Evolutionary conservation across 306 rosid species (phyloP).

Genomic region (Senna tora): DNA sequence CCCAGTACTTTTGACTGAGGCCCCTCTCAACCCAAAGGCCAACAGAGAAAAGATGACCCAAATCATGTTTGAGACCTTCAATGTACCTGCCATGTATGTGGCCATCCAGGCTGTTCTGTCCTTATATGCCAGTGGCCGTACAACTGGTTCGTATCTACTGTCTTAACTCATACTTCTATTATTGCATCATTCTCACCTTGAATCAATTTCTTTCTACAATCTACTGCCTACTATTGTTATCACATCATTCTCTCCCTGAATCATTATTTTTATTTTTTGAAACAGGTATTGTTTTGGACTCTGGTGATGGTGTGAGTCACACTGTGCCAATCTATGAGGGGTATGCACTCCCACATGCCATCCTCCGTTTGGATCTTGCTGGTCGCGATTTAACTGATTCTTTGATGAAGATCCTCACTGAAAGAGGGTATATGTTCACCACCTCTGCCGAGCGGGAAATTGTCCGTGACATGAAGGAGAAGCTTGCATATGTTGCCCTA

Average conservation of each 20-base stretch:
- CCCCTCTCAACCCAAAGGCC: slow-evolving; percentile 85
- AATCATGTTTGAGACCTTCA: slow-evolving; percentile 83
- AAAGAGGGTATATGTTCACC: slow-evolving; percentile 92
- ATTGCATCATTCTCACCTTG: neutral
- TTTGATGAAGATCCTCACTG: slow-evolving; percentile 84
- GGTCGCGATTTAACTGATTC: slow-evolving; percentile 83
- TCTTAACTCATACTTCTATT: neutral
- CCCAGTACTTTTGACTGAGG: slow-evolving; percentile 83
- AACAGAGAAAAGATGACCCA: slow-evolving; percentile 89
- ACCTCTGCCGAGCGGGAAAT: slow-evolving; percentile 93
- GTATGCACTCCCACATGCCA: slow-evolving; percentile 85
- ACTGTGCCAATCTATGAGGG: slow-evolving; percentile 87
- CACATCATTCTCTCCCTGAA: slow-evolving; percentile 6
- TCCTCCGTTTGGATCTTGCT: slow-evolving; percentile 84
- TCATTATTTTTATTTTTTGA: slow-evolving; percentile 10
- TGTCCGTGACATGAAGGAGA: slow-evolving; percentile 93
- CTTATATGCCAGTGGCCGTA: slow-evolving; percentile 84
- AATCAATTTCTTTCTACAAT: slow-evolving; percentile 16
- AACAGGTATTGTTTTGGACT: slow-evolving; percentile 80
- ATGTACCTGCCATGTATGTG: slow-evolving; percentile 85
- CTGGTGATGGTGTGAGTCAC: slow-evolving; percentile 91
- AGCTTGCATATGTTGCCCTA: slow-evolving; percentile 84
- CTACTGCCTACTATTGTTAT: neutral
- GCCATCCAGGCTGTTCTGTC: slow-evolving; percentile 87
- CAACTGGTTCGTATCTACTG: slow-evolving; percentile 59